Percentiles rank a stretch among this genome's conserved stretches.
phyloP scores from a whole-genome alignment of 176 grass and related monocot species.

The Olyra latifolia region DNA sequence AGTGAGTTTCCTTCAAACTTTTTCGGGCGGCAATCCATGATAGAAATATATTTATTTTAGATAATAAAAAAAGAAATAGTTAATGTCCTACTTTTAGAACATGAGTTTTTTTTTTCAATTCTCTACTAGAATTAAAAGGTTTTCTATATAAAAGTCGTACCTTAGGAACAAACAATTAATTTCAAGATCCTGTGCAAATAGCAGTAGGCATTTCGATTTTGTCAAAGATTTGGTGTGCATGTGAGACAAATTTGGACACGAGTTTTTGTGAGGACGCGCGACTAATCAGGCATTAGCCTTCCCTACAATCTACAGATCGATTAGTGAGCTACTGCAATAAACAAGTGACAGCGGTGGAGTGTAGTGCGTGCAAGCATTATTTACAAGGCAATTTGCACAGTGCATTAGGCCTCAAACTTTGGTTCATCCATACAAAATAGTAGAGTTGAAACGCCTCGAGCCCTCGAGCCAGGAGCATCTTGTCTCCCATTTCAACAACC shows the following conservation, averaged over 20 bases:
- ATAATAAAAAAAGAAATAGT: too few relatives aligned
- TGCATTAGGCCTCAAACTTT: not conserved
- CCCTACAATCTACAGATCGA: not conserved
- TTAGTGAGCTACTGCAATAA: not conserved
- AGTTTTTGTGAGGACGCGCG: not conserved
- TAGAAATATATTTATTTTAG: too few relatives aligned
- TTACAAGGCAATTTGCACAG: not conserved
- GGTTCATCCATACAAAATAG: not conserved
- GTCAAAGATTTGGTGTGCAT: not conserved
- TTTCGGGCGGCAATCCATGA: too few relatives aligned
- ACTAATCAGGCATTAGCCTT: not conserved
- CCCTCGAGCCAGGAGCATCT: not conserved
- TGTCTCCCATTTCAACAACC: not conserved
- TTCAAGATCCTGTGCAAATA: not conserved
- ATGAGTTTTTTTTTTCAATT: too few relatives aligned
- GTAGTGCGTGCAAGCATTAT: not conserved
- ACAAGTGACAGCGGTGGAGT: not conserved
- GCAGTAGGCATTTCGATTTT: not conserved
- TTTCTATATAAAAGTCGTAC: too few relatives aligned
- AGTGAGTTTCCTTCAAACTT: too few relatives aligned
- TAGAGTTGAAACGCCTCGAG: not conserved
- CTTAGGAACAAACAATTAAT: too few relatives aligned
- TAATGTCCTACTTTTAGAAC: too few relatives aligned
- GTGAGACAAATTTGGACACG: not conserved
- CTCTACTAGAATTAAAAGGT: too few relatives aligned